Evolutionary conservation across 73 alveolate species (phyloP).

Genomic region (Breviolum minutum): DNA sequence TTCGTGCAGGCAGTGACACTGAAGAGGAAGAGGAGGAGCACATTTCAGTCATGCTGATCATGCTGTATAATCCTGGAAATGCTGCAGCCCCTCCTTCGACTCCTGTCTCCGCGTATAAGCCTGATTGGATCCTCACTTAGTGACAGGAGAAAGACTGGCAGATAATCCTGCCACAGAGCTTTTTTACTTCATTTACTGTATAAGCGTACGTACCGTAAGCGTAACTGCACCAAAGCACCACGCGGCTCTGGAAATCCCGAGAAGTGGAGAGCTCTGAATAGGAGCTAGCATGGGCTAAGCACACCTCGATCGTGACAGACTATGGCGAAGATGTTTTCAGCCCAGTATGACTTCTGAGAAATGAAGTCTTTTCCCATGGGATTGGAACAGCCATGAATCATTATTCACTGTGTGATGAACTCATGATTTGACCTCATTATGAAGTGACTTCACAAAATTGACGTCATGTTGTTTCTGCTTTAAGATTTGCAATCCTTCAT

Average conservation of each 20-base stretch:
- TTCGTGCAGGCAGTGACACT: constrained; percentile 21
- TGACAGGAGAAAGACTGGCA: too few species aligned
- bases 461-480: too few species aligned
- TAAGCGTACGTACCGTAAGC: neutral
- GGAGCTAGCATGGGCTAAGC: constrained; percentile 72
- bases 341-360: neutral
- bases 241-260: neutral
- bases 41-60: neutral
- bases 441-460: too few species aligned
- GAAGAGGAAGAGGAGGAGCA: constrained; percentile 52
- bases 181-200: too few species aligned
- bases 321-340: constrained; percentile 66
- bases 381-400: neutral
- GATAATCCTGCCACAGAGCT: too few species aligned
- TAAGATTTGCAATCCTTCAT: too few species aligned
- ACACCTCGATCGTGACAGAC: constrained; percentile 85
- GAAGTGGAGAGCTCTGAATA: neutral
- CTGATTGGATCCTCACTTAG: too few species aligned
- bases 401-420: too few species aligned
- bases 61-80: neutral
- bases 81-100: neutral
- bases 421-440: too few species aligned
- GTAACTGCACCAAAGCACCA: neutral
- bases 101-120: too few species aligned
- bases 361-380: neutral